Percentiles rank a stretch among this genome's conserved stretches.
These are phyloP conservation scores for Trapa bicornis DNA, from an alignment of 345 rosid species.

Conservation along the genomic window DNA sequence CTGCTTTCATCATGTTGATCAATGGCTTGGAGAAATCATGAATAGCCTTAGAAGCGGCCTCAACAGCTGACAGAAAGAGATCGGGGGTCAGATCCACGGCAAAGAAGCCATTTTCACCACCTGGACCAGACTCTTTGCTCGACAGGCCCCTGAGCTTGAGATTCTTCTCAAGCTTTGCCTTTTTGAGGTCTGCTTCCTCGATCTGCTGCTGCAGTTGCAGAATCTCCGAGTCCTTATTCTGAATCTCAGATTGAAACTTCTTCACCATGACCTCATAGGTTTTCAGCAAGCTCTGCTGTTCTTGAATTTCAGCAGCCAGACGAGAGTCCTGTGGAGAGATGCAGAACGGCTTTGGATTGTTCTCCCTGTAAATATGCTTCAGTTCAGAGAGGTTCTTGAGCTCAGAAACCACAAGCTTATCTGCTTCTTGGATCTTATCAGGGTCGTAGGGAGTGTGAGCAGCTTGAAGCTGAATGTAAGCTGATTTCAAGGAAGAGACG, in stretches of 20 bases:
- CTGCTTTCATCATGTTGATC: conserved; percentile 22
- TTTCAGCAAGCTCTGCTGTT: conserved; percentile 19
- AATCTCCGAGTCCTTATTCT: conserved; percentile 15
- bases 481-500: conserved; percentile 16
- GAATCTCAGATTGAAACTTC: conserved; percentile 19
- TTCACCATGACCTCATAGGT: conserved; percentile 20
- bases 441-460: conserved; percentile 20
- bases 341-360: conserved; percentile 16
- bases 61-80: conserved; percentile 14
- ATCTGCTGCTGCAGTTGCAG: conserved; percentile 14
- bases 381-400: conserved; percentile 15
- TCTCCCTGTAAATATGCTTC: conserved; percentile 16
- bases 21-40: conserved; percentile 20
- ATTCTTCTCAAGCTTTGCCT: conserved; percentile 17
- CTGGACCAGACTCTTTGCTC: conserved; percentile 12
- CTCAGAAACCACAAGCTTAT: conserved; percentile 11
- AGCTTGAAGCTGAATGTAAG: conserved; percentile 15
- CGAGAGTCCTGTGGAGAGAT: conserved; percentile 19
- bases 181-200: conserved; percentile 15
- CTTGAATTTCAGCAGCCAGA: conserved; percentile 19
- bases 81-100: conserved; percentile 17
- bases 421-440: conserved; percentile 17
- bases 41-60: conserved; percentile 14
- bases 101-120: conserved; percentile 11
- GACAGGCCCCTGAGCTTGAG: conserved; percentile 19